Percentiles rank a stretch among this genome's conserved stretches.
These are phyloP conservation scores for Pelargonium cotyledonis DNA, from an alignment of 441 rosid species.

Conservation along the genomic window DNA sequence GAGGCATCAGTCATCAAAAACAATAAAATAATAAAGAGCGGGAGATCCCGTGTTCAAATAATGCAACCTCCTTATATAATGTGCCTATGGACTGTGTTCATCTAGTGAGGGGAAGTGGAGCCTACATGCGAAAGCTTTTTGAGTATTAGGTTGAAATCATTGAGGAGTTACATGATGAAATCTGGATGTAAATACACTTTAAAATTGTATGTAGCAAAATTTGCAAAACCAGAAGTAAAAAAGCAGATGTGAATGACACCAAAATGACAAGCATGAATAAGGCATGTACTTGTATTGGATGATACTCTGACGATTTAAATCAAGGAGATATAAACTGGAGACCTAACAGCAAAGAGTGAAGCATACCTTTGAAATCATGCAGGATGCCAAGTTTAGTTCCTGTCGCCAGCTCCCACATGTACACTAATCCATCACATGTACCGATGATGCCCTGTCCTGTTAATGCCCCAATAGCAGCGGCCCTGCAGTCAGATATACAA, in stretches of 20 bases:
- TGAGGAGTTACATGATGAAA: background rate
- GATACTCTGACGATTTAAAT: constrained; percentile 4
- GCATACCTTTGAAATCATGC: constrained; percentile 71
- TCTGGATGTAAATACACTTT: background rate
- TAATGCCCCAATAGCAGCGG: constrained; percentile 40
- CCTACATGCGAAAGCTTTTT: background rate
- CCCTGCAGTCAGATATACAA: constrained; percentile 35
- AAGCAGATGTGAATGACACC: background rate
- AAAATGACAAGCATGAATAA: background rate
- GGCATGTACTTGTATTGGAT: background rate
- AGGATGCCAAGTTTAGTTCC: constrained; percentile 55
- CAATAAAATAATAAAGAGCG: background rate
- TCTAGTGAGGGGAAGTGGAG: background rate
- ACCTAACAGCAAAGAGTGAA: background rate
- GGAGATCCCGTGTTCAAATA: background rate
- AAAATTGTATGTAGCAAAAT: background rate
- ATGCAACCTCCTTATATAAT: background rate
- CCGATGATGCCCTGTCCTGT: constrained; percentile 69
- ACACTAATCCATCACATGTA: constrained; percentile 62
- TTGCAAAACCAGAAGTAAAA: background rate
- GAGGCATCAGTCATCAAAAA: no score
- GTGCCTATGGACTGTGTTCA: background rate
- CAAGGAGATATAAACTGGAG: background rate
- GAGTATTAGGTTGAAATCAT: background rate
- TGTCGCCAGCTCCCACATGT: constrained; percentile 59